Percentiles rank a stretch among this genome's conserved stretches.
Evolutionary conservation across 192 early-diverging fungal species (phyloP).

Genomic region (Funneliformis geosporum): DNA sequence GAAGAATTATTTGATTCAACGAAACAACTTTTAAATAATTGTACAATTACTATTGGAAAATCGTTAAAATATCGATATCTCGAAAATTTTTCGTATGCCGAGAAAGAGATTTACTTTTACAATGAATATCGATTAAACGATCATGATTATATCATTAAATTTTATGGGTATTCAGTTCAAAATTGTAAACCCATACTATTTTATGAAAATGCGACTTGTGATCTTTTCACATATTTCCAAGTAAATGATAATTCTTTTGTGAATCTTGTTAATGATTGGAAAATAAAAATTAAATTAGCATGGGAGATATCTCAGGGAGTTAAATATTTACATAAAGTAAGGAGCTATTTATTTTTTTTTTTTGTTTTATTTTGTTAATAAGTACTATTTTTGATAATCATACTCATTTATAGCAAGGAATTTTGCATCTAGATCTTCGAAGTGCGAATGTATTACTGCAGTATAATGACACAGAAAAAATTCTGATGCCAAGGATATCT

Average conservation of each 20-base stretch:
- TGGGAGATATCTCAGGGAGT: neutral
- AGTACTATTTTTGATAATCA: too few species aligned
- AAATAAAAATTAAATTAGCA: neutral
- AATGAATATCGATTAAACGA: neutral
- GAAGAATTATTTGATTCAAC: neutral
- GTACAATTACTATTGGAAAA: neutral
- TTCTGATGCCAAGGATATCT: neutral
- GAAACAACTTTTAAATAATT: neutral
- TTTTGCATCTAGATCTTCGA: neutral
- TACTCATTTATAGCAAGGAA: neutral
- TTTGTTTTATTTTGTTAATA: too few species aligned
- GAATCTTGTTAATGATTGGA: neutral
- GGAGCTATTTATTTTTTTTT: neutral
- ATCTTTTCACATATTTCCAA: neutral
- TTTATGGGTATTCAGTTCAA: neutral
- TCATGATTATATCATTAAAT: neutral
- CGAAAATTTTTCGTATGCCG: neutral
- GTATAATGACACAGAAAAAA: neutral
- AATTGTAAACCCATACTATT: neutral
- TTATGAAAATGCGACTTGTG: neutral
- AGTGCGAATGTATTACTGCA: neutral
- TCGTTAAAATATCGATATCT: neutral
- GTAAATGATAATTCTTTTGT: neutral
- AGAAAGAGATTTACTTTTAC: neutral
- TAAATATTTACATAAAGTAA: neutral